Conservation (phyloP, 306 rosid species). For the Corylus heterophylla region DNA sequence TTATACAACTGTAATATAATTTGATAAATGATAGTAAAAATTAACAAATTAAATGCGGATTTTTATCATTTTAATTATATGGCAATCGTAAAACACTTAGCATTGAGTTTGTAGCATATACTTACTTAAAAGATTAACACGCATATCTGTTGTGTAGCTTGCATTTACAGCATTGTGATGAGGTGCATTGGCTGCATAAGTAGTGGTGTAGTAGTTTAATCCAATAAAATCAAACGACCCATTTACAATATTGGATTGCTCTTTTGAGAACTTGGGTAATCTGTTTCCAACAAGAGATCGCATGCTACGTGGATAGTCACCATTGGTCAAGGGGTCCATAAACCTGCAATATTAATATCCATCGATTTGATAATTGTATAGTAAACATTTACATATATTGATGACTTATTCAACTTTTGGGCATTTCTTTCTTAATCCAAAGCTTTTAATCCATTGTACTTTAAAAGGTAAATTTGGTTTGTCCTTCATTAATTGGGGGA, state of each 20-base stretch:
- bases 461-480: no score
- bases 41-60: no score
- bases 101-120: not conserved
- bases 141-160: not conserved
- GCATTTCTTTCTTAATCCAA: no score
- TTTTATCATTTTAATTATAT: no score
- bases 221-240: constrained; percentile 67
- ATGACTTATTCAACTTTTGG: no score
- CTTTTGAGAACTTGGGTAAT: constrained; percentile 50
- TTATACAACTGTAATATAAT: no score
- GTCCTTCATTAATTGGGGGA: no score
- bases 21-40: no score
- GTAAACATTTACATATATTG: no score
- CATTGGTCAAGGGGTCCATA: constrained; percentile 58
- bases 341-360: constrained; percentile 38
- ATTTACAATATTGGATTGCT: constrained; percentile 40
- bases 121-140: constrained; percentile 32
- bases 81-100: no score
- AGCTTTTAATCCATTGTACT: no score
- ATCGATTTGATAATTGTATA: no score
- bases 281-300: constrained; percentile 38
- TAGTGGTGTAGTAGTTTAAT: constrained; percentile 51
- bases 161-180: not conserved
- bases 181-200: not conserved
- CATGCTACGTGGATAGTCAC: constrained; percentile 55